Evolutionary conservation across 352 stramenopile species (phyloP).

Genomic region (Pythium vanterpoolii): DNA sequence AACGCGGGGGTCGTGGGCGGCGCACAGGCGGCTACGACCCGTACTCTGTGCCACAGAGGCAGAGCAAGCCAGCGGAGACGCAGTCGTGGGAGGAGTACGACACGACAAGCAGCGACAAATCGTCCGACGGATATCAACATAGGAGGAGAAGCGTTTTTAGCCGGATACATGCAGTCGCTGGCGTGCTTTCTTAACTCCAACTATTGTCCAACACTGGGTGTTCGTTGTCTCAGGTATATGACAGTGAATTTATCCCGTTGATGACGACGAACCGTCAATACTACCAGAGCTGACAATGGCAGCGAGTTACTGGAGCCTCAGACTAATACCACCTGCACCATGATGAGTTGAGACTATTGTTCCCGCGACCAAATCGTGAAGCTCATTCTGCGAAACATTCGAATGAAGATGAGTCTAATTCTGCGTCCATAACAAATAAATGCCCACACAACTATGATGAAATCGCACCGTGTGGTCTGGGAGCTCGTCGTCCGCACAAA

Average conservation of each 20-base stretch:
- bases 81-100: no score
- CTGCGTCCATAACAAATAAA: neutral
- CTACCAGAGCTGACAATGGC: neutral
- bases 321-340: no score
- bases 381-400: conserved; percentile 11
- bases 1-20: neutral
- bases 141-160: neutral
- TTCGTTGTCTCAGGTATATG: no score
- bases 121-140: neutral
- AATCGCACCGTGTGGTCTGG: conserved; percentile 12
- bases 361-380: conserved; percentile 16
- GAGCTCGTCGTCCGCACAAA: conserved; percentile 29
- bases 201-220: no score
- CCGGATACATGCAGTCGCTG: no score
- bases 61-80: neutral
- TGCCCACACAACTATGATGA: neutral
- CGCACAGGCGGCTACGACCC: neutral
- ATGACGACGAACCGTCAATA: neutral
- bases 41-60: neutral
- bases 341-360: no score
- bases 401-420: neutral
- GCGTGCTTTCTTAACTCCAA: no score
- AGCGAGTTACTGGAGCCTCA: no score
- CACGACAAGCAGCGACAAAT: neutral
- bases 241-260: no score